phyloP scores from a whole-genome alignment of 78 protist genomes.

The Dictyostelium intermedium region DNA sequence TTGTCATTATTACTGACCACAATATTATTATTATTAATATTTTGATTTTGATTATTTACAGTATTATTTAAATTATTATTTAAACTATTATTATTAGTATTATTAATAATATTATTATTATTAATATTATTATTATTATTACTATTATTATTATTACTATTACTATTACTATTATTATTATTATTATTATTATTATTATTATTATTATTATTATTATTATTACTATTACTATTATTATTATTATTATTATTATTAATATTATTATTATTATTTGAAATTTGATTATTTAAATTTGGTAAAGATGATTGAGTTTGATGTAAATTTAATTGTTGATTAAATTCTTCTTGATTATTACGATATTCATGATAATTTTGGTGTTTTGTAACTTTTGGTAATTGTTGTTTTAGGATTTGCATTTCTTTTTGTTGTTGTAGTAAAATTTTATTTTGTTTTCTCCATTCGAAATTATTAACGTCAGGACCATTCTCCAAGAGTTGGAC shows the following conservation, averaged over 20 bases:
- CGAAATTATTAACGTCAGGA: slow-evolving; percentile 21
- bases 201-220: slow-evolving; percentile 4
- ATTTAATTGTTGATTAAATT: neutral
- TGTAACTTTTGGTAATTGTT: neutral
- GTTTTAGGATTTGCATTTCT: neutral
- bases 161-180: slow-evolving; percentile 12
- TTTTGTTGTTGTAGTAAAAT: slow-evolving; percentile 16
- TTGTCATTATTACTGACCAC: neutral
- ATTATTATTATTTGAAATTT: neutral
- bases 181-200: slow-evolving; percentile 10
- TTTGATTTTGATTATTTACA: neutral
- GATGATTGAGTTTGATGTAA: neutral
- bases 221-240: slow-evolving; percentile 13
- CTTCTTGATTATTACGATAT: slow-evolving; percentile 20
- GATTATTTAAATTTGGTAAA: neutral
- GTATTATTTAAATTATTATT: slow-evolving; percentile 4
- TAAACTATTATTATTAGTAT: neutral
- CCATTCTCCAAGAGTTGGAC: slow-evolving; percentile 43
- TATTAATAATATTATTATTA: neutral
- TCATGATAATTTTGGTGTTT: neutral
- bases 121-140: slow-evolving; percentile 14
- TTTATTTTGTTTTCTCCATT: slow-evolving; percentile 51
- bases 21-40: neutral
- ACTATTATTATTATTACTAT: slow-evolving; percentile 15
- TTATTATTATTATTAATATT: neutral